These are phyloP conservation scores for Senna tora DNA, from an alignment of 306 rosid species.

Conservation along the genomic window DNA sequence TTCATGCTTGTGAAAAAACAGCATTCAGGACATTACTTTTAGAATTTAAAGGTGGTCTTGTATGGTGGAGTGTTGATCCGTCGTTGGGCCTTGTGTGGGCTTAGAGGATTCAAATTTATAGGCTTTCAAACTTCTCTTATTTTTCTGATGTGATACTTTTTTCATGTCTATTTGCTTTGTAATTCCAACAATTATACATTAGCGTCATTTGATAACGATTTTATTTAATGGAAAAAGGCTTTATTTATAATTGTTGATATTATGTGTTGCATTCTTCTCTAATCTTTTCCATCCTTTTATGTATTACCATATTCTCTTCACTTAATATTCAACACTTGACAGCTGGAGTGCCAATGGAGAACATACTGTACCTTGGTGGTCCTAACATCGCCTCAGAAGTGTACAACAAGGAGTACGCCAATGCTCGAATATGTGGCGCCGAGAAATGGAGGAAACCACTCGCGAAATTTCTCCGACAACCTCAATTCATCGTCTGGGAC, in stretches of 20 bases:
- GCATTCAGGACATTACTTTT: no score
- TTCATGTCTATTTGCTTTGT: no score
- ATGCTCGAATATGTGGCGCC: conserved; percentile 96
- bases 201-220: no score
- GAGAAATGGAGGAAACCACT: conserved; percentile 93
- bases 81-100: no score
- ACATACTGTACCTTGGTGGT: conserved; percentile 93
- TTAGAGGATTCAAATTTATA: no score
- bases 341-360: conserved; percentile 88
- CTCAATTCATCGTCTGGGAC: conserved; percentile 92
- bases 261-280: conserved; percentile 15
- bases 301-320: conserved; percentile 11
- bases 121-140: no score
- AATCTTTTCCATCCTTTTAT: conserved; percentile 8
- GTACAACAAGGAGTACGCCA: conserved; percentile 92
- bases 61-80: no score
- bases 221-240: no score
- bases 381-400: conserved; percentile 95
- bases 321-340: conserved; percentile 28
- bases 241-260: no score
- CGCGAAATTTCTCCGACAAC: conserved; percentile 84
- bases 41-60: no score
- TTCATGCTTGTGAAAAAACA: neutral
- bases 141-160: no score
- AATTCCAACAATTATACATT: no score